phyloP scores from a whole-genome alignment of 306 rosid genomes.

The Begonia masoniana region DNA sequence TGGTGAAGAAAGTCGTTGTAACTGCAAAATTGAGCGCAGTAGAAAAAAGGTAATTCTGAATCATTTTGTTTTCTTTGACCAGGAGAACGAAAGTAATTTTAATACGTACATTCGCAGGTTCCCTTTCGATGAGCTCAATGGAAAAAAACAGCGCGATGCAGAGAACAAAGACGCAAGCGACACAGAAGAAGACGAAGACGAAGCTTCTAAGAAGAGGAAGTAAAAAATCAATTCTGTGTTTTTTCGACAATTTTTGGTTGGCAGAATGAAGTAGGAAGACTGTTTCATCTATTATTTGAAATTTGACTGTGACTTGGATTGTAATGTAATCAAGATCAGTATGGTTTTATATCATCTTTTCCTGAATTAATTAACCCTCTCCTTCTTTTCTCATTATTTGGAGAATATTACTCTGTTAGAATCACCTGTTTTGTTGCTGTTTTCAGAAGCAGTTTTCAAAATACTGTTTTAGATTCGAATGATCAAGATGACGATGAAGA shows the following conservation, averaged over 20 bases:
- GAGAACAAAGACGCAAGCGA: slow-evolving; percentile 76
- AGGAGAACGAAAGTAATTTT: not conserved
- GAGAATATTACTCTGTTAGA: too few species aligned
- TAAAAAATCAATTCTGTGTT: slow-evolving; percentile 20
- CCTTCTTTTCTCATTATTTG: not conserved
- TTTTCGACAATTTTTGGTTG: slow-evolving; percentile 1
- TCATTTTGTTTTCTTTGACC: not conserved
- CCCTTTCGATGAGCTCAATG: slow-evolving; percentile 40
- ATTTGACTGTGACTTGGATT: too few species aligned
- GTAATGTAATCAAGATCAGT: too few species aligned
- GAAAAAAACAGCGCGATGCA: slow-evolving; percentile 13
- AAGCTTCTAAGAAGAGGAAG: slow-evolving; percentile 74
- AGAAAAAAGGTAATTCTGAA: slow-evolving; percentile 34
- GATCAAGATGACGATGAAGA: slow-evolving; percentile 39
- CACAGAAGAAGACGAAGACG: slow-evolving; percentile 60
- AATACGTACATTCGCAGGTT: slow-evolving; percentile 32
- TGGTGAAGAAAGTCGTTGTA: slow-evolving; percentile 20
- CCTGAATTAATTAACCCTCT: not conserved
- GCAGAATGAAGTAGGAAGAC: not conserved
- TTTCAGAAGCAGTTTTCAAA: too few species aligned
- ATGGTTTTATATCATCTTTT: not conserved
- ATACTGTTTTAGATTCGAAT: not conserved
- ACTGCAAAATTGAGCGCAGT: slow-evolving; percentile 22
- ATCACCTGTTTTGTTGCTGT: too few species aligned
- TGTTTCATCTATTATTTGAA: not conserved